Base-by-base conservation (phyloP, 2,329 filamentous ascomycete genomes). In the Phyllosticta citrichinensis region DNA sequence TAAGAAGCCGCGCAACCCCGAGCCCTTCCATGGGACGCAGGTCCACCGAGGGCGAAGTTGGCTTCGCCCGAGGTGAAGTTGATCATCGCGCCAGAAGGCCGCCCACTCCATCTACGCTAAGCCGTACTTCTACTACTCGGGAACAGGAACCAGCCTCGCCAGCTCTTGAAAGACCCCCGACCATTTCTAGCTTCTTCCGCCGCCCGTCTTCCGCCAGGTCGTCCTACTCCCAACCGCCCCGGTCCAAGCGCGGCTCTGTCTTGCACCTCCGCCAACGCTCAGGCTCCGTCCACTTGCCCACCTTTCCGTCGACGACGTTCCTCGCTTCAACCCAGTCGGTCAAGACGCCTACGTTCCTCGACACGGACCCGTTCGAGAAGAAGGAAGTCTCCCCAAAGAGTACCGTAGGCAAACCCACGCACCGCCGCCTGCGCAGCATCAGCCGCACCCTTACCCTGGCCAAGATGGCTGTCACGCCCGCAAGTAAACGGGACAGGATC, bases 311-410 rank as follows among this genome's bases (percentile, higher is more conserved):
- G 50, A 64, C 65, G 5, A 53, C 64, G 1, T 66, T 68, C 0
- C 68, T 68, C 59, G 68, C 71, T 2, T 67, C 69, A 8, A 71
- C 71, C 22, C 54, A 60, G 19, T 68, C 72, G 1, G 69, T 71
- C 9, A 69, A 63, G 17, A 62, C 69, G 2, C 70, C 72, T 25
- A 65, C 71, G n/a, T 74, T 74, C 64, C 69, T 74, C 54, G 71
- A 66, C 59, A 72, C 70, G 9, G 73, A 74, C 56, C 73, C 73
- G 9, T 74, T 71, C 63, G 73, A 71, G 33, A 72, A 71, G 54
- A 61, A 61, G 54, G 60, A 58, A 20, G 60, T 55, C 20, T 33
- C 56, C 50, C 53, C 53, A 10, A 58, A 57, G 55, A 19, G 40
- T 5, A 33, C 14, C n/a, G 56, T 52, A 51, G 33, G 54, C 52